Evolutionary conservation across 352 stramenopile species (phyloP).

Genomic region (Phytophthora vignae): DNA sequence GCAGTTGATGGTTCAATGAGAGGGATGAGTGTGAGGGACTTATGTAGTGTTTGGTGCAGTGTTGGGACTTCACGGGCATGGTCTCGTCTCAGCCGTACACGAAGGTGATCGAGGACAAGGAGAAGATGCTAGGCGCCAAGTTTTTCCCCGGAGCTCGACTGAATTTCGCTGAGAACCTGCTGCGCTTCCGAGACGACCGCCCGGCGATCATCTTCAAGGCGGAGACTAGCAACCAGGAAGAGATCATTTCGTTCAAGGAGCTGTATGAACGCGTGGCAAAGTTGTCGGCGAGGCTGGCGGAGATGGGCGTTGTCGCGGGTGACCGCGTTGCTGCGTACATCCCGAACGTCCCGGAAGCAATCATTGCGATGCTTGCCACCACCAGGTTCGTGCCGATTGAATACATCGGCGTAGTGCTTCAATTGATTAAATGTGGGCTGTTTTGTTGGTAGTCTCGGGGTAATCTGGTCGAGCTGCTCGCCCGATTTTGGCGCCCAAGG

Average conservation of each 20-base stretch:
- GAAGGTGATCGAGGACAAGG: slow-evolving; percentile 57
- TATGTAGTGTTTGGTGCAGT: slow-evolving; percentile 30
- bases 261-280: slow-evolving; percentile 67
- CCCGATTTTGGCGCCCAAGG: slow-evolving; percentile 88
- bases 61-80: slow-evolving; percentile 81
- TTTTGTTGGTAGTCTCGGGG: slow-evolving; percentile 46
- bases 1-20: background rate
- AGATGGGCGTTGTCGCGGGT: slow-evolving; percentile 58
- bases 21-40: slow-evolving; percentile 7
- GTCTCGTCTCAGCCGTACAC: slow-evolving; percentile 62
- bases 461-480: slow-evolving; percentile 85
- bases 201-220: slow-evolving; percentile 79
- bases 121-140: slow-evolving; percentile 77
- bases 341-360: slow-evolving; percentile 74
- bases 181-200: slow-evolving; percentile 77
- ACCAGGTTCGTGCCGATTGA: slow-evolving; percentile 36
- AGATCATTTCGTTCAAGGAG: slow-evolving; percentile 67
- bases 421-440: background rate
- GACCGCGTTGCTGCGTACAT: slow-evolving; percentile 78
- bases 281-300: slow-evolving; percentile 50
- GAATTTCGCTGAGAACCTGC: slow-evolving; percentile 83
- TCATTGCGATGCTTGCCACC: slow-evolving; percentile 77
- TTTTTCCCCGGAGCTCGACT: slow-evolving; percentile 74
- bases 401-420: background rate
- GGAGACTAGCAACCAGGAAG: slow-evolving; percentile 70